Base-by-base conservation (phyloP, 2,329 filamentous ascomycete genomes). In the Aureobasidium melanogenum region DNA sequence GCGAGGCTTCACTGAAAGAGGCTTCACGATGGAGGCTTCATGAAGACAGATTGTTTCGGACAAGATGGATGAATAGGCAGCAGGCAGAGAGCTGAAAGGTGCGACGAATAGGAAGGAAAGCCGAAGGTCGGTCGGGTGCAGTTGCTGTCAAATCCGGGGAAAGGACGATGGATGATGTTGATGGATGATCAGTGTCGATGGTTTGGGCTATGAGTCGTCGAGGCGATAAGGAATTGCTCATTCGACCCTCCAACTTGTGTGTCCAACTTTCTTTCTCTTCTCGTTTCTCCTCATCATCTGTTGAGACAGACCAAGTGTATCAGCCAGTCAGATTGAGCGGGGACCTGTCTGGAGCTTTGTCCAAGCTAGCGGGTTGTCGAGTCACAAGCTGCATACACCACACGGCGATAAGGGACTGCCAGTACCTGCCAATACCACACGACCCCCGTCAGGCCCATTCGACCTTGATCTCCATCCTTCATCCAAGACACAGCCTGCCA, bases 331-430 rank as follows among this genome's bases (percentile, higher is more conserved):
- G 41, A 38, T 19, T 12, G 22, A 41, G 39, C 30, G 41, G 54
- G 41, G 54, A 57, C 54, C 41, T 57, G 22, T 46, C 12, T 30
- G 15, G 19, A 57, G 52, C 52, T 57, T 19, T 47, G 54, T 36
- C 30, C 41, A 46, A 46, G 54, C 41, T 57, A 47, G 41, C 41
- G 54, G 28, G 15, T 36, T 38, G 56, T 59, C 56, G 56, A 59
- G 56, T 59, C 56, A 59, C 56, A 59, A 59, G 56, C 56, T 59
- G 43, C 56, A 57, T 57, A 36, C 12, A 24, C 22, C 22, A 14
- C 15, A 46, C 54, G 41, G 41, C 41, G 56, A 59, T 50, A 59
- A 59, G 56, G 39, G 24, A 38, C 28, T 9, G 10, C 39, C 7
- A 19, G 14, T 10, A 36, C 32, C 22, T 5, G n/a, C 2, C 39